Evolutionary conservation across 495 filamentous ascomycete genomes (phyloP), one percentile per base, ranked within the genome.

Genomic region (Talaromyces borbonicus): DNA sequence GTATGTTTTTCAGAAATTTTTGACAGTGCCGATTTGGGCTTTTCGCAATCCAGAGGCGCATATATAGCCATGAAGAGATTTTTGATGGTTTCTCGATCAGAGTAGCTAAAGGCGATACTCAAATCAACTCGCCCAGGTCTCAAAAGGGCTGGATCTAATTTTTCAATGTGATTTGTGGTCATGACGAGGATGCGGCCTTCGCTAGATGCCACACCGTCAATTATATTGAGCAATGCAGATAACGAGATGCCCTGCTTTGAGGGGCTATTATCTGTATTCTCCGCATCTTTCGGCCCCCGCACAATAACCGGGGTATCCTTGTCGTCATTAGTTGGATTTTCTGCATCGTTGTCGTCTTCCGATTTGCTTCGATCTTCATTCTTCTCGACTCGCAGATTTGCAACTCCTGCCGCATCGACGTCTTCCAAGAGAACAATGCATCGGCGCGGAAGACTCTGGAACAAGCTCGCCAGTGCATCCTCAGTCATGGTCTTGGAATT

Each of bases 101-200:
- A 78, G 33, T 81, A 80, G 9, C 74, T 69, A 56, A 89, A 89
- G 27, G 74, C 63, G 43, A 89, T 71, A 22, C 73, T 77, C 75
- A 85, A 78, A 53, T 92, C 86, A 7, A 92, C 80, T 12, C 86
- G 75, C 0, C 86, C 85, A 8, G 83, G 83, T 0, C 86, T 78
- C 44, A 87, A 80, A 2, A 92, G 70, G 0, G 86, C 85, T 29
- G 78, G 68, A 52, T 92, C 86, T 0, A 92, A 70, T 49, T 81
- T 81, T 26, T 89, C 82, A 0, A 78, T 54, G 53, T 87, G 81
- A 53, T 92, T 92, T 36, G 86, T 88, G 2, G 85, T 90, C 84
- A 92, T 90, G 50, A 92, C 82, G 7, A 90, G 71, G 14, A 90
- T 77, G 4, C 84, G 74, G 9, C 85, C 86, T 57, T 90, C 84